Conservation (phyloP, 208 protist species). For the Wallacemonas collosoma region DNA sequence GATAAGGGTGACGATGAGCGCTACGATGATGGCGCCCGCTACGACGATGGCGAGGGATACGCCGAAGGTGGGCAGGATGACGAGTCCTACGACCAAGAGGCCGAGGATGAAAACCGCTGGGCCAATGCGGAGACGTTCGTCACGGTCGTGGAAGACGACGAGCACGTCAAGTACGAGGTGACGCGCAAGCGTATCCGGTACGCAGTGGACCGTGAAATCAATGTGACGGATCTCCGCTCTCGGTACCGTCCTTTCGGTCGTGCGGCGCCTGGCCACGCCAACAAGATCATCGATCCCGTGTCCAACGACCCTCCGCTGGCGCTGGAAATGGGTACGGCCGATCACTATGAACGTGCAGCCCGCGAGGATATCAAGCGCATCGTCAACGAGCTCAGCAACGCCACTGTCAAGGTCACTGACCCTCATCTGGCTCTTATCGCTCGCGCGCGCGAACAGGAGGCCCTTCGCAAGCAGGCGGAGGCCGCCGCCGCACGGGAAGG, state of each 20-base stretch:
- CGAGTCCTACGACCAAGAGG: slow-evolving; percentile 25
- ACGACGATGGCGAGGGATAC: slow-evolving; percentile 32
- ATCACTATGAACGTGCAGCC: slow-evolving; percentile 72
- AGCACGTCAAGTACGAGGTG: slow-evolving; percentile 53
- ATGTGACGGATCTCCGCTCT: slow-evolving; percentile 45
- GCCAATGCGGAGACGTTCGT: slow-evolving; percentile 49
- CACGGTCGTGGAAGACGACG: slow-evolving; percentile 31
- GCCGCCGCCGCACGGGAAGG: slow-evolving; percentile 22
- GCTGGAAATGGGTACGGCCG: slow-evolving; percentile 77
- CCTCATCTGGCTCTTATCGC: slow-evolving; percentile 46
- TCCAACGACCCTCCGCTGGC: slow-evolving; percentile 68
- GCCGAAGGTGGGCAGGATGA: slow-evolving; percentile 42
- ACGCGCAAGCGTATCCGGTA: slow-evolving; percentile 45
- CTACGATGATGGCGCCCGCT: slow-evolving; percentile 31
- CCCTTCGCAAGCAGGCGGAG: slow-evolving; percentile 39
- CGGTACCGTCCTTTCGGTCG: slow-evolving; percentile 51
- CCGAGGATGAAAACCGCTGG: slow-evolving; percentile 46
- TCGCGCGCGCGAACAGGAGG: slow-evolving; percentile 29
- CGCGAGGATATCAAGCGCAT: slow-evolving; percentile 77
- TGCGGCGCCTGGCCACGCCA: slow-evolving; percentile 36
- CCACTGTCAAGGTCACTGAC: slow-evolving; percentile 65
- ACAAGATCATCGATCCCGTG: slow-evolving; percentile 48
- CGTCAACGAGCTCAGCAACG: slow-evolving; percentile 59
- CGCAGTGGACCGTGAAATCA: slow-evolving; percentile 36
- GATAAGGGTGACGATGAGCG: slow-evolving; percentile 63